Base-by-base conservation (phyloP, 169 alveolate genomes). In the Cryptosporidium tyzzeri region DNA sequence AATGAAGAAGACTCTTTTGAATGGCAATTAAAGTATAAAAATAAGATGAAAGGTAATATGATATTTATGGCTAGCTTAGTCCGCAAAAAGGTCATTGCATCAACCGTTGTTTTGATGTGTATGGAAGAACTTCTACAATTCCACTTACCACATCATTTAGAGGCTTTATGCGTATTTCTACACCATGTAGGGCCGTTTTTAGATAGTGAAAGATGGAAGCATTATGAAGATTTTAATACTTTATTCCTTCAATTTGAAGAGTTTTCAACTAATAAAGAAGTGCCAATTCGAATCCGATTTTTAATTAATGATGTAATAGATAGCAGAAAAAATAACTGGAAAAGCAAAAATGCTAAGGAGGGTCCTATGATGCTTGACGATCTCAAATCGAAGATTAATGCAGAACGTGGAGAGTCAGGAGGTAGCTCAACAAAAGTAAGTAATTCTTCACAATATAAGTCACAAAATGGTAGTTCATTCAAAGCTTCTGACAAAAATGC, bases 11-110 rank as follows among this genome's bases (percentile, higher is more conserved):
- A 94, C 70, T 86, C 86, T 48, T 94, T 94, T 69, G 97, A 94
- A 70, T 93, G 89, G 86, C 96, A 94, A 69, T 96, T 92, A 10
- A 94, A 93, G 92, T 94, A 94, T 91, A 94, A 94, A 84, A 94
- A 94, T 86, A 94, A 93, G 86, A 94, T 94, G 95, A 92, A 96
- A 85, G 97, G 97, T 69, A 94, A 94, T 85, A 94, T 94, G 97
- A 84, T 94, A 16, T 94, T 94, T 70, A 96, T 94, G 84, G 97
- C 96, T 9, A 96, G 94, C 61, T 87, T 94, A 45, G 93, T 94
- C 9, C 92, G 94, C 84, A 94, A 94, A 59, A 94, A 94, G 84
- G 92, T 94, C 37, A 89, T 94, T 65, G 95, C 97, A 16, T 94
- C 96, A 23, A 94, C 93, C 21, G 91, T 94, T 39, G 94, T 94